Evolutionary conservation across 1,284 basidiomycete genomes (phyloP).

Genomic region (Phaffia rhodozyma): DNA sequence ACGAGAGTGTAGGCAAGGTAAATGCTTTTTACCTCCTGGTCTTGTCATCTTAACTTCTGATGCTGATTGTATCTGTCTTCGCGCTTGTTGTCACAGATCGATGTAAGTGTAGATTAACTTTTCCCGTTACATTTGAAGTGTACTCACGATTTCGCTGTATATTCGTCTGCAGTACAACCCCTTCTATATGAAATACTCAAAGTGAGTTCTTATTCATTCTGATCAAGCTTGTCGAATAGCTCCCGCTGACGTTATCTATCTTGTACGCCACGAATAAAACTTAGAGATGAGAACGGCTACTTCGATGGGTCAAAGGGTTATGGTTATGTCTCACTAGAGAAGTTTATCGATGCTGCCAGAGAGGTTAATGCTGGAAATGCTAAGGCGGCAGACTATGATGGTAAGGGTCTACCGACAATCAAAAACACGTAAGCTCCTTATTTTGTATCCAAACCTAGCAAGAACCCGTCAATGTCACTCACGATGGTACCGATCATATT

Average conservation of each 20-base stretch:
- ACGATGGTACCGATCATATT: background rate
- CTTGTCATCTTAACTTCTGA: background rate
- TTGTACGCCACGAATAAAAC: background rate
- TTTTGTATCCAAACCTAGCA: background rate
- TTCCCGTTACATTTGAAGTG: too few species aligned
- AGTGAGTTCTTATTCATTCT: background rate
- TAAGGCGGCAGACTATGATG: conserved; percentile 57
- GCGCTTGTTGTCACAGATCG: background rate
- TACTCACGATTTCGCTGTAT: too few species aligned
- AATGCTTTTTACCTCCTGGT: background rate
- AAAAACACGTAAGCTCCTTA: conserved; percentile 34
- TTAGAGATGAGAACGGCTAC: conserved; percentile 62
- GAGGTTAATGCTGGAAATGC: conserved; percentile 59
- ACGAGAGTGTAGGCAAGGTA: conserved; percentile 61
- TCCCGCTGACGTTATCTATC: background rate
- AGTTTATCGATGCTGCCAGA: conserved; percentile 69
- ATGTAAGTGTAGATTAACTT: too few species aligned
- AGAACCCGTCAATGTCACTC: background rate
- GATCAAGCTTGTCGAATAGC: too few species aligned
- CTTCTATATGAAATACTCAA: conserved; percentile 93
- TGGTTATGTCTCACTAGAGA: conserved; percentile 78
- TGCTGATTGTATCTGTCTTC: background rate
- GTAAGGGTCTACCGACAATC: conserved; percentile 72
- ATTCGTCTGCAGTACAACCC: conserved; percentile 50
- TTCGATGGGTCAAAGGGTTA: conserved; percentile 89